Percentiles rank a stretch among this genome's conserved stretches.
These are phyloP conservation scores for Lobosporangium transversale DNA, from an alignment of 192 early-diverging fungal species.

Conservation along the genomic window DNA sequence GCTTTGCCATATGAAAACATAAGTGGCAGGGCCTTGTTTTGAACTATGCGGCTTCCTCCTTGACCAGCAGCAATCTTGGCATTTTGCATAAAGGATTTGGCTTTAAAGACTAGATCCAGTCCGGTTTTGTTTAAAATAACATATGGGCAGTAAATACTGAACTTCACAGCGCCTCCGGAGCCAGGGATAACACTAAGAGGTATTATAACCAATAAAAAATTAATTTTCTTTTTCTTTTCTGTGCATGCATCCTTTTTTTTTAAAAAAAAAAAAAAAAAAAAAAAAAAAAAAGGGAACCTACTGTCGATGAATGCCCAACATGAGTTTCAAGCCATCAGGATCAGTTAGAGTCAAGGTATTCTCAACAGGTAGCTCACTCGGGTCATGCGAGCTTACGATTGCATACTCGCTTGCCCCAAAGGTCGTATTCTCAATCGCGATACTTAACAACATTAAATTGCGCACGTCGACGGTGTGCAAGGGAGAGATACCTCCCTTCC, in stretches of 20 bases:
- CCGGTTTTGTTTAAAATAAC: conserved; percentile 95
- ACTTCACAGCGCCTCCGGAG: conserved; percentile 78
- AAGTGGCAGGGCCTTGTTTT: conserved; percentile 70
- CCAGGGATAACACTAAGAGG: conserved; percentile 65
- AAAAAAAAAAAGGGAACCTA: no score
- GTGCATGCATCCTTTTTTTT: no score
- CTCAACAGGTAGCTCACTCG: conserved; percentile 82
- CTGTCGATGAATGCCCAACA: conserved; percentile 69
- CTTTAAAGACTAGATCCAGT: conserved; percentile 77
- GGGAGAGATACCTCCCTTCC: conserved; percentile 75
- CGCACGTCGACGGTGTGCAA: conserved; percentile 88
- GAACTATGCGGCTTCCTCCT: conserved; percentile 43
- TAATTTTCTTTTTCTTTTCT: background rate
- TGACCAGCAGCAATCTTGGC: conserved; percentile 79
- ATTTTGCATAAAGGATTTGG: conserved; percentile 83
- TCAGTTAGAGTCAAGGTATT: conserved; percentile 77
- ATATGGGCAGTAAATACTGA: conserved; percentile 94
- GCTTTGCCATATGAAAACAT: conserved; percentile 95
- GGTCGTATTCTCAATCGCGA: conserved; percentile 80
- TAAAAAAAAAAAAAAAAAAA: no score
- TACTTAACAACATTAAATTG: conserved; percentile 78
- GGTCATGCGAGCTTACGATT: conserved; percentile 84
- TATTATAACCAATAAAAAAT: background rate
- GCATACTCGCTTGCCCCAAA: conserved; percentile 82
- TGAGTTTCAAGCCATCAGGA: conserved; percentile 68